A percentile compares a stretch with the other conserved stretches of the same genome.
Conservation (phyloP, 208 protist species). For the Phytomonas francai region DNA sequence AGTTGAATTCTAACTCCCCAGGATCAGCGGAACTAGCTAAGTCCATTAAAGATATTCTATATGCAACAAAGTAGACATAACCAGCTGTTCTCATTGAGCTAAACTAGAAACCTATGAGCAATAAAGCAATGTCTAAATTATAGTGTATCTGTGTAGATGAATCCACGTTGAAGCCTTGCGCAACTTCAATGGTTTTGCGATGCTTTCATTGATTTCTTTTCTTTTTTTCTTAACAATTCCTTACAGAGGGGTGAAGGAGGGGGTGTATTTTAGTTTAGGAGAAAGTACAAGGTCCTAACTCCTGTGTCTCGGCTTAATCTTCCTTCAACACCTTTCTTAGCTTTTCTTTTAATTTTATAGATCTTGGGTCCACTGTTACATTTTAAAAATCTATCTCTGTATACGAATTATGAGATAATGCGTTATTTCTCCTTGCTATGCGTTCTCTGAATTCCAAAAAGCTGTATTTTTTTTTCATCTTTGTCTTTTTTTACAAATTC, state of each 20-base stretch:
- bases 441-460: not conserved
- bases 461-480: not conserved
- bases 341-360: constrained; percentile 3
- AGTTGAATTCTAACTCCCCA: not conserved
- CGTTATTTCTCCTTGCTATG: not conserved
- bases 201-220: not conserved
- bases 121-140: not conserved
- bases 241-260: too few relatives aligned
- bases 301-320: constrained; percentile 1
- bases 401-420: not conserved
- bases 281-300: not conserved
- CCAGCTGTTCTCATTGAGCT: not conserved
- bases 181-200: not conserved
- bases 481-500: not conserved
- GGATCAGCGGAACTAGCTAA: not conserved
- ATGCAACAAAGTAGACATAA: not conserved
- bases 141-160: not conserved
- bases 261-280: not conserved
- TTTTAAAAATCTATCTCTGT: not conserved
- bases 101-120: not conserved
- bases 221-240: not conserved
- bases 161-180: not conserved
- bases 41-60: constrained; percentile 3
- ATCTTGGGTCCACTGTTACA: not conserved
- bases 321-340: not conserved